Base-by-base conservation (phyloP, 768 basidiomycete species). In the Multifurca ochricompacta region DNA sequence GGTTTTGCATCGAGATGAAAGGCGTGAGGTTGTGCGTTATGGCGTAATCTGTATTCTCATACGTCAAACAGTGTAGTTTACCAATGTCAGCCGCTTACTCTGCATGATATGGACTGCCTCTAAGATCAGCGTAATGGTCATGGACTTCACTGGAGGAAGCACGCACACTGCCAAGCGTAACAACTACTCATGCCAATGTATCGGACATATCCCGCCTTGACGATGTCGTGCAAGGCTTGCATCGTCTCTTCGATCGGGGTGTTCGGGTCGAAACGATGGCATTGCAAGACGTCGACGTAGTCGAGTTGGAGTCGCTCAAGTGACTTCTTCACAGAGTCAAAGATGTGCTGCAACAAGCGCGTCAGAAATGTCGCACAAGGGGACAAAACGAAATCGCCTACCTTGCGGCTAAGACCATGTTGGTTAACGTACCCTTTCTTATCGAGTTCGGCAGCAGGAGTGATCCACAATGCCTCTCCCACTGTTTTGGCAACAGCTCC, bases 241-340 rank as follows among this genome's bases (percentile, higher is more conserved):
- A 73, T 56, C 28, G 58, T 57, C 48, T 59, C 58, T 14, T 59
- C 58, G 13, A 59, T 57, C 8, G 58, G 74, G 0, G 76, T 76
- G 18, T 70, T 62, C 13, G 59, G 46, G 55, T 69, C 67, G 41
- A 70, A 70, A 19, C 66, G 65, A 51, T 67, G 65, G 58, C 67
- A 85, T 70, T 89, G 87, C 7, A 88, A 68, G 1, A 89, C 68
- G 62, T 90, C 89, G 62, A 91, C 74, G 58, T 88, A 87, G 48
- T 90, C 87, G 25, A 87, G 66, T 42, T 87, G 82, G 2, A 91
- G 73, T 16, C 87, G 75, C 63, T 83, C 68, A 54, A 90, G 66
- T 41, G 79, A 80, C 14, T 70, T 68, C 62, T 82, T 81, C 32
- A 85, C 77, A 0, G 79, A 71, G 31, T 82, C 83, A 60, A 91